Conservation (phyloP, 2,329 filamentous ascomycete species). For the Aschersonia sp. region DNA sequence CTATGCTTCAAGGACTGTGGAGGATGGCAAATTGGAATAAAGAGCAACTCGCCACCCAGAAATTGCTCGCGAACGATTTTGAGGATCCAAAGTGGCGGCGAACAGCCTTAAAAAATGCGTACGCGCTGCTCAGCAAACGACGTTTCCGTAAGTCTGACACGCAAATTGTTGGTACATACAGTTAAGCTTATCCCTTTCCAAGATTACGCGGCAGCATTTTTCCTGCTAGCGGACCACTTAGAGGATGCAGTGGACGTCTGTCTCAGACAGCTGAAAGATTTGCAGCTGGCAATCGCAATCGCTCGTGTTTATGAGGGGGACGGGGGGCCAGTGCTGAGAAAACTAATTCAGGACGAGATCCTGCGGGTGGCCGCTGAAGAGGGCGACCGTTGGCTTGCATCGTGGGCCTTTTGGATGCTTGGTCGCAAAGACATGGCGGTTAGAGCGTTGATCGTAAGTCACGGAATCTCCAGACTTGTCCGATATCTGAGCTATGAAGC, state of each 20-base stretch:
- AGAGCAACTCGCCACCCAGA: slow-evolving; percentile 70
- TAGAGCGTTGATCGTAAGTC: slow-evolving; percentile 60
- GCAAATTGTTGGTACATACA: background rate
- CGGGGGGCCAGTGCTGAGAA: slow-evolving; percentile 55
- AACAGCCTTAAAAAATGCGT: slow-evolving; percentile 87
- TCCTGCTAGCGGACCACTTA: slow-evolving; percentile 74
- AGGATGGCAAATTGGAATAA: slow-evolving; percentile 82
- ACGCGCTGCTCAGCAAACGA: slow-evolving; percentile 80
- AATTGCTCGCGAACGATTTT: slow-evolving; percentile 82
- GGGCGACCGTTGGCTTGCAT: slow-evolving; percentile 85
- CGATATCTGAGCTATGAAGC: background rate
- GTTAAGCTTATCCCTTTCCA: slow-evolving; percentile 1
- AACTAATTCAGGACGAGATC: slow-evolving; percentile 66
- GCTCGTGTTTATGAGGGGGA: slow-evolving; percentile 82
- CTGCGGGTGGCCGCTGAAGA: slow-evolving; percentile 63
- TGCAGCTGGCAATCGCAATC: slow-evolving; percentile 81
- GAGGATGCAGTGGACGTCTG: slow-evolving; percentile 79
- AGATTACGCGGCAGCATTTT: slow-evolving; percentile 94
- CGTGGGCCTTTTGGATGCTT: slow-evolving; percentile 92
- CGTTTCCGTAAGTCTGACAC: slow-evolving; percentile 48
- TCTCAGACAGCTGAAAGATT: slow-evolving; percentile 71
- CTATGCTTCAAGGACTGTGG: slow-evolving; percentile 82
- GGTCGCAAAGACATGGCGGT: slow-evolving; percentile 72
- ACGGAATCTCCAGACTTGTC: background rate
- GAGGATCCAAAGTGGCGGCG: slow-evolving; percentile 75